Evolutionary conservation across 164 flowering plant genomes (phyloP).

Genomic region (Taxillus chinensis): DNA sequence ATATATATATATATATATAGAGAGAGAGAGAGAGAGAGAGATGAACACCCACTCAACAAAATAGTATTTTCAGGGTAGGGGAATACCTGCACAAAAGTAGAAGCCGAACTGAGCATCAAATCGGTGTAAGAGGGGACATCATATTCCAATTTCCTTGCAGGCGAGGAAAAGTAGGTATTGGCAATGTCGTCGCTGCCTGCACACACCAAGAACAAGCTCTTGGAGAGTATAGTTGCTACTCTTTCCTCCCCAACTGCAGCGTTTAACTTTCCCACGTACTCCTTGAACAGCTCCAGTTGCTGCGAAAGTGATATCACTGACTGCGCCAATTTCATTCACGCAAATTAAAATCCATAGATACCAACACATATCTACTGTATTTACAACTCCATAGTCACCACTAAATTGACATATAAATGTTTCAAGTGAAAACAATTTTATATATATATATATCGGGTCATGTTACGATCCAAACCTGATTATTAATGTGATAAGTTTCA

Average conservation of each 20-base stretch:
- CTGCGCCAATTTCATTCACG: conserved; percentile 13
- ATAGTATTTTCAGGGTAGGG: background rate
- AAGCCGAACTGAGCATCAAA: conserved; percentile 17
- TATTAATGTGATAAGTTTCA: too few relatives aligned
- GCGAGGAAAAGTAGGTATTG: conserved; percentile 20
- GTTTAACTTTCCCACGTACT: conserved; percentile 18
- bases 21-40: too few relatives aligned
- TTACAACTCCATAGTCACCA: too few relatives aligned
- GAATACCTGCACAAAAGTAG: conserved; percentile 20
- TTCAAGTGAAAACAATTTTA: too few relatives aligned
- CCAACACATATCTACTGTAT: too few relatives aligned
- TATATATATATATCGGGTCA: too few relatives aligned
- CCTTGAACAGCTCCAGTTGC: conserved; percentile 28
- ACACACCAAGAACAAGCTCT: conserved; percentile 16
- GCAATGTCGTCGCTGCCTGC: conserved; percentile 36
- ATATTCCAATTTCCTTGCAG: conserved; percentile 10
- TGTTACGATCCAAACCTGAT: too few relatives aligned
- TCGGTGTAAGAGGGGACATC: conserved; percentile 22
- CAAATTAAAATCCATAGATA: too few relatives aligned
- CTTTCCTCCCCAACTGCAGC: conserved; percentile 21
- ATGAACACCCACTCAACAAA: too few relatives aligned
- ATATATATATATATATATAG: too few relatives aligned
- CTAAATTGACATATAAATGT: too few relatives aligned
- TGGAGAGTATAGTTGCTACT: conserved; percentile 12
- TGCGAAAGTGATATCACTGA: conserved; percentile 24